Percentiles rank a stretch among this genome's conserved stretches.
These are phyloP conservation scores for Lagenaria siceraria DNA, from an alignment of 306 rosid species.

Conservation along the genomic window DNA sequence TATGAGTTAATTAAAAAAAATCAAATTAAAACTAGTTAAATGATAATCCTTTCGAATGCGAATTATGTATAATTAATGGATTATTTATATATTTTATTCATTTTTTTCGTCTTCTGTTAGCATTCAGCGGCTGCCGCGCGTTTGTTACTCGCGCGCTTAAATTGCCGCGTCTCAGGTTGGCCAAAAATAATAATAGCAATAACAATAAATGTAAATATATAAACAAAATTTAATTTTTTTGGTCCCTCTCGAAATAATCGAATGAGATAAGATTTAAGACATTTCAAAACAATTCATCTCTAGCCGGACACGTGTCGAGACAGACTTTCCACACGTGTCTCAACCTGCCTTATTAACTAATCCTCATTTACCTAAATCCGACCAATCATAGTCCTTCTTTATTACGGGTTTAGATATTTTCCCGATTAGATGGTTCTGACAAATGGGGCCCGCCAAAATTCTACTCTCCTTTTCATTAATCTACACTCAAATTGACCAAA, in stretches of 20 bases:
- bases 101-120: no score
- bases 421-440: not conserved
- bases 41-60: no score
- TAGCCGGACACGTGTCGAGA: constrained; percentile 9
- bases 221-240: not conserved
- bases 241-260: not conserved
- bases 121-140: no score
- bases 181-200: no score
- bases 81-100: no score
- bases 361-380: not conserved
- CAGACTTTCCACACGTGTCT: not conserved
- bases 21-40: no score
- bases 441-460: not conserved
- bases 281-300: not conserved
- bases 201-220: no score
- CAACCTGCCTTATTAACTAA: not conserved
- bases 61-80: no score
- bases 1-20: no score
- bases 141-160: no score
- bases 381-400: not conserved
- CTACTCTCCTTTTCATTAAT: not conserved
- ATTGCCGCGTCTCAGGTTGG: not conserved
- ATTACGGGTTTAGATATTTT: not conserved
- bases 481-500: not conserved
- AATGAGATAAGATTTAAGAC: constrained; percentile 14